Base-by-base conservation (phyloP, 164 flowering plant genomes). In the Piper betle region DNA sequence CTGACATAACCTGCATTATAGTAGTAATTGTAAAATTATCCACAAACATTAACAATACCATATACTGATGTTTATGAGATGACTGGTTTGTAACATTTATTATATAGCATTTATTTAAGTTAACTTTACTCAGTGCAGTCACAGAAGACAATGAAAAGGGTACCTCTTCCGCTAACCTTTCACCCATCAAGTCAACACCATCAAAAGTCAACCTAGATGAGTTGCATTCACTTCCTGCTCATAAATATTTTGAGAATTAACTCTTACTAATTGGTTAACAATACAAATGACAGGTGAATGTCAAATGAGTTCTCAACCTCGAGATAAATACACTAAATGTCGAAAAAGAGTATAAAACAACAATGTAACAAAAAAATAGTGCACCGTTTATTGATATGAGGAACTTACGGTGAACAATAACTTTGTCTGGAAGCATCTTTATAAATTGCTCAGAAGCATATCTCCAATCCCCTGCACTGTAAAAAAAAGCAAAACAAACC, bases 171-270 rank as follows among this genome's bases (percentile, higher is more conserved):
- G 96, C 96, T 60, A 91, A 68, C 70, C 98, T 84, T 69, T 88
- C 89, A 37, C 98, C 98, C 92, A 87, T 88, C 66, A 67, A 46
- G 65, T 91, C 95, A 70, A 91, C 98, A 43, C 98, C 98, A 78
- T 91, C 92, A 73, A 88, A 85, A 63, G 98, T 91, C 73, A 85
- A 75, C 65, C 48, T 85, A 40, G 84, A 77, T 42, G 67, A 72
- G 69, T 91, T 91, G 77, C 86, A 76, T 71, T 88, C 81, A 73
- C 96, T 91, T 52, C 97, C 96, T 91, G 89, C 67, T 58, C 64
- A 62, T 48, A 65, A 59, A 58, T 69, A 46, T 46, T 5, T 46
- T 3, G 13, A 3, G 15, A 5, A 46, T 6, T 10, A 46, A 5
- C 50, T 46, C 10, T 3, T 46, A 10, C 10, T 46, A 25, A 46